Percentiles rank a stretch among this genome's conserved stretches.
Evolutionary conservation across 2,329 filamentous ascomycete species (phyloP).

Genomic region (Tympanopsis confertula): DNA sequence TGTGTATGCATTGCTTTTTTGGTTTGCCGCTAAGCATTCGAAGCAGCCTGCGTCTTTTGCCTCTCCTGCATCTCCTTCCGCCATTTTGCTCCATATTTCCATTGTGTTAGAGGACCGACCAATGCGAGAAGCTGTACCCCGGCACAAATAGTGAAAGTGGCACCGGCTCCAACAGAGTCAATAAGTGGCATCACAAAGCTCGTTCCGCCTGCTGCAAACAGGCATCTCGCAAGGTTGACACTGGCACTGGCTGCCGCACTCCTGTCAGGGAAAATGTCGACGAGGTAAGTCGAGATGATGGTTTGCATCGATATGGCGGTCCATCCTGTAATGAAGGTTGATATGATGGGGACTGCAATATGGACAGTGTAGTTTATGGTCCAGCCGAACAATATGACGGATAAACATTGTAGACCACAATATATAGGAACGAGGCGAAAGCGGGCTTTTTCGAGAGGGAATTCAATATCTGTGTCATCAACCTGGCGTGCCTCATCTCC

Average conservation of each 20-base stretch:
- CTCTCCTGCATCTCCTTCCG: constrained; percentile 13
- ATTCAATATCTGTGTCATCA: constrained; percentile 11
- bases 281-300: constrained; percentile 36
- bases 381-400: constrained; percentile 39
- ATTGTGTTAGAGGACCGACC: constrained; percentile 29
- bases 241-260: constrained; percentile 39
- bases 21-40: constrained; percentile 5
- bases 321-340: constrained; percentile 39
- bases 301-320: constrained; percentile 34
- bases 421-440: constrained; percentile 34
- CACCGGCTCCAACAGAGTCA: constrained; percentile 28
- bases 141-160: constrained; percentile 32
- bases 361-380: constrained; percentile 32
- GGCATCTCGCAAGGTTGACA: constrained; percentile 37
- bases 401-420: constrained; percentile 27
- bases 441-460: constrained; percentile 37
- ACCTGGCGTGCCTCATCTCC: not conserved
- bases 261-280: constrained; percentile 36
- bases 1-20: too few relatives aligned
- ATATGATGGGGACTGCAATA: constrained; percentile 34
- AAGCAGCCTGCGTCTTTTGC: constrained; percentile 13
- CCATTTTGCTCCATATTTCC: constrained; percentile 24
- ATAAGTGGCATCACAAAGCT: constrained; percentile 37
- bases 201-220: constrained; percentile 37
- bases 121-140: constrained; percentile 29